Evolutionary conservation across 1,284 basidiomycete species (phyloP), one percentile per base, ranked within the genome.

Genomic region (Exobasidium cylindrosporum): DNA sequence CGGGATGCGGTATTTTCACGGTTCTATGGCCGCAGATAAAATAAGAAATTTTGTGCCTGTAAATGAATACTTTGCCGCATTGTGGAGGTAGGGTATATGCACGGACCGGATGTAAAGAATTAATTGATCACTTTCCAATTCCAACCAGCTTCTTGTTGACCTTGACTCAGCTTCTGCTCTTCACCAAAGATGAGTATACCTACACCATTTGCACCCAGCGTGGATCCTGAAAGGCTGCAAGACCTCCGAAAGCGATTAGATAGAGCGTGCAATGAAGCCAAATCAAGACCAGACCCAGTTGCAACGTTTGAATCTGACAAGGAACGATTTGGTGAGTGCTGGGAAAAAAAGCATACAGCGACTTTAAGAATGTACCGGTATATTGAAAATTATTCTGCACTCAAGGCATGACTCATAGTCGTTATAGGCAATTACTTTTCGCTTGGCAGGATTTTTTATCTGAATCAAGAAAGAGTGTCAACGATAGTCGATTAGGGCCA

Each of bases 1-100:
- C 86, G 84, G 87, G 86, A 87, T 88, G 87, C 85, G 85, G 86
- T 87, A 85, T 85, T 88, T 87, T 87, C 86, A 84, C 82, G 84
- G 85, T 87, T 86, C 86, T 87, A 86, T 88, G 86, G 86, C 86
- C 85, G 83, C 86, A 85, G 86, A 87, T 87, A 67, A n/a, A n/a
- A n/a, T n/a, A n/a, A n/a, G n/a, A n/a, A n/a, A n/a, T n/a, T n/a
- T n/a, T n/a, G n/a, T n/a, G n/a, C n/a, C n/a, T n/a, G n/a, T n/a
- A n/a, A n/a, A n/a, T n/a, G n/a, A n/a, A n/a, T n/a, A n/a, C n/a
- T n/a, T n/a, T n/a, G n/a, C n/a, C n/a, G n/a, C n/a, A n/a, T n/a
- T n/a, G n/a, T n/a, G n/a, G n/a, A n/a, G n/a, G n/a, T n/a, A n/a
- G n/a, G n/a, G n/a, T n/a, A n/a, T n/a, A n/a, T n/a, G n/a, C n/a